Evolutionary conservation across 345 rosid species (phyloP), one percentile per base, ranked within the genome.

Genomic region (Erucastrum elatum): DNA sequence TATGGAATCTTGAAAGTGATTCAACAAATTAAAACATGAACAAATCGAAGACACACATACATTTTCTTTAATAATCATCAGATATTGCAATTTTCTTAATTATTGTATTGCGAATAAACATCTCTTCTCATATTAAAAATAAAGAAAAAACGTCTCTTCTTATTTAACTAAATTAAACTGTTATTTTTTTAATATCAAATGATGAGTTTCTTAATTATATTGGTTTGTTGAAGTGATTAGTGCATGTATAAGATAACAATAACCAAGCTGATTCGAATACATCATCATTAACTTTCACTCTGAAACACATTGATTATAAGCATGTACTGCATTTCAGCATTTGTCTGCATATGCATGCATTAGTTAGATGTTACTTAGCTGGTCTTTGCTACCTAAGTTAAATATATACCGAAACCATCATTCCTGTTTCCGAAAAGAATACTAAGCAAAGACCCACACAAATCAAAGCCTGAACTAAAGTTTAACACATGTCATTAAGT

Each of bases 401-500:
- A 60, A 70, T 5, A 13, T 51, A 29, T 6, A 62, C 30, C 17
- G 10, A 66, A 72, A 8, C 21, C 74, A 73, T 33, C 69, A 79
- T 79, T 9, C 13, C 17, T 58, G 56, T 72, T 78, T 71, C 64
- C 64, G 3, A 78, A 72, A 72, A 67, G 34, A 60, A 67, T 25
- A 59, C 26, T 33, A 60, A 79, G 73, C 49, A 73, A 68, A 74
- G 78, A 79, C 70, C 78, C 65, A 62, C 25, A 53, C 60, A 29
- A 68, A 75, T 79, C 75, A 51, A 74, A 74, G 49, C 62, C 44
- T 68, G 44, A 44, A 67, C 68, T 68, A 74, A 74, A 63, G 30
- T 74, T 56, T 5, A 79, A 80, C 79, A 74, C 79, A 80, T 55
- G 75, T 64, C 62, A 35, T 58, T 64, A 72, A 68, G 53, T 31